Conservation (phyloP, 2,329 filamentous ascomycete genomes). For the Exophiala viscosa region DNA sequence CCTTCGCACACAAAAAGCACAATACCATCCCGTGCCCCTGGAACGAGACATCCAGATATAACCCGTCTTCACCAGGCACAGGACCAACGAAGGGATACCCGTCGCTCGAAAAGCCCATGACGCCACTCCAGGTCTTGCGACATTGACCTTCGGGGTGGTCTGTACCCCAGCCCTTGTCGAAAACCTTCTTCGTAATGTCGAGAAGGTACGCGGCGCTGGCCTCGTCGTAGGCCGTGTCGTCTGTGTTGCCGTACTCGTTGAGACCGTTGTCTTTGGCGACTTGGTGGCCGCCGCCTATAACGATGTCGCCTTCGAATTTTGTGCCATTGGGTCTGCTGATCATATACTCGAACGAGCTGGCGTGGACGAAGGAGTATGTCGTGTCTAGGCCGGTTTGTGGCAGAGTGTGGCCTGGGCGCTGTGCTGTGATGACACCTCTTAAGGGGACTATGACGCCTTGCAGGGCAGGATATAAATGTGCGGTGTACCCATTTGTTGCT, state of each 20-base stretch:
- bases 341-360: constrained; percentile 39
- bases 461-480: constrained; percentile 42
- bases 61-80: constrained; percentile 36
- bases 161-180: constrained; percentile 45
- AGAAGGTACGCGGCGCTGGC: constrained; percentile 30
- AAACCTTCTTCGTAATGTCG: constrained; percentile 30
- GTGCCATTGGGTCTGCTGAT: constrained; percentile 29
- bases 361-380: constrained; percentile 29
- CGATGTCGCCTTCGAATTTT: constrained; percentile 32
- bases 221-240: constrained; percentile 29
- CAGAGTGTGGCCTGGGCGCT: constrained; percentile 33
- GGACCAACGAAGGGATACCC: constrained; percentile 52
- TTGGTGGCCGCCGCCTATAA: constrained; percentile 29
- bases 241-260: constrained; percentile 28
- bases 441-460: constrained; percentile 50
- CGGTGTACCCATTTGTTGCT: constrained; percentile 55
- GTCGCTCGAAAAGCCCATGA: constrained; percentile 56
- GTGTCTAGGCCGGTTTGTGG: constrained; percentile 25
- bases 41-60: constrained; percentile 24
- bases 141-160: constrained; percentile 41
- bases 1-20: constrained; percentile 23
- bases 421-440: constrained; percentile 50
- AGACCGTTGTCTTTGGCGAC: constrained; percentile 11
- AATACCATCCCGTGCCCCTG: constrained; percentile 28
- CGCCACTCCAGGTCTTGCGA: constrained; percentile 51